Conservation (phyloP, 331 rosid genomes). For the Rosa hybrid region DNA sequence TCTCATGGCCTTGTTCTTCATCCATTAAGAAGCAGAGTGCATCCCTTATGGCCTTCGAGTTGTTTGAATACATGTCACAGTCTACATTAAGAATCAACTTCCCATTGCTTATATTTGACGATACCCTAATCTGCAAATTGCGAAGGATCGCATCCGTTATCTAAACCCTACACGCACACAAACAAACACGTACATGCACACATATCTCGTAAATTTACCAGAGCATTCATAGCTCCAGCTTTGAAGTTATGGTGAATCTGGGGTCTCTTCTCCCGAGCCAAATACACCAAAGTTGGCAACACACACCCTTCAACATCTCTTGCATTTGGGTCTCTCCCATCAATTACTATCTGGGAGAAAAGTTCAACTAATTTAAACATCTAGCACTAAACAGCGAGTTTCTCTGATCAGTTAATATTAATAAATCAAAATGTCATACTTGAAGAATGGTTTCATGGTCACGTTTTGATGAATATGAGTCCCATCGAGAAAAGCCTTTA, state of each 20-base stretch:
- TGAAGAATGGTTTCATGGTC: conserved; percentile 35
- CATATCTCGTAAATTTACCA: not conserved
- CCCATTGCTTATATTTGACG: conserved; percentile 24
- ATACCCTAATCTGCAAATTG: conserved; percentile 30
- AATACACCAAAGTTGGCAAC: conserved; percentile 35
- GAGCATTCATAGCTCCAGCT: conserved; percentile 37
- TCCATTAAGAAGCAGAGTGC: conserved; percentile 34
- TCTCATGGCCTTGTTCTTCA: conserved; percentile 22
- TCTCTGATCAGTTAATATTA: not conserved
- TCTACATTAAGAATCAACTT: conserved; percentile 32
- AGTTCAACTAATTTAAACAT: not conserved
- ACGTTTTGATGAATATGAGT: conserved; percentile 13
- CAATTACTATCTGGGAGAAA: conserved; percentile 23
- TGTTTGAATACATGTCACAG: conserved; percentile 40
- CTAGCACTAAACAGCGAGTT: not conserved
- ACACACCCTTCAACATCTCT: conserved; percentile 25
- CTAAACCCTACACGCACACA: not conserved
- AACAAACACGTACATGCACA: too few species aligned
- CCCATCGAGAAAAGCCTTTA: conserved; percentile 29
- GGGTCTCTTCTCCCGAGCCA: conserved; percentile 33
- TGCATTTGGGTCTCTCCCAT: conserved; percentile 19
- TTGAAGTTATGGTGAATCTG: conserved; percentile 35
- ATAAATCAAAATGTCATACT: not conserved
- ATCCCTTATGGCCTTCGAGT: conserved; percentile 24
- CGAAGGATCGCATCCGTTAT: not conserved